phyloP scores from a whole-genome alignment of 2,329 filamentous ascomycete genomes.

The Colletotrichum higginsianum region DNA sequence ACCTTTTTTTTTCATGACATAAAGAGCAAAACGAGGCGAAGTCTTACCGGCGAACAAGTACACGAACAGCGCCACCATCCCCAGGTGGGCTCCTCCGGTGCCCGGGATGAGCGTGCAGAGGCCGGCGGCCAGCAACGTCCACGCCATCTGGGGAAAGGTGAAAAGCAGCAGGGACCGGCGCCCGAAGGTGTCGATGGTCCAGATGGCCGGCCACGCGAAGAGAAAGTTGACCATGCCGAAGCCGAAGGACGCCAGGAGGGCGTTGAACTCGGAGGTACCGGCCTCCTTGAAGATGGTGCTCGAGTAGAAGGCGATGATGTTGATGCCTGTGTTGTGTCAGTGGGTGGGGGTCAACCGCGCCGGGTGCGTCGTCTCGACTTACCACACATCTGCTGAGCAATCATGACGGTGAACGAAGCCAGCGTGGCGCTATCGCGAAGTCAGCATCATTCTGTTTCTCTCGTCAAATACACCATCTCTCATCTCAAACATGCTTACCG shows the following conservation, averaged over 20 bases:
- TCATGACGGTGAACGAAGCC: constrained; percentile 79
- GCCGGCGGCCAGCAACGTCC: constrained; percentile 66
- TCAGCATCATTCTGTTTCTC: neutral
- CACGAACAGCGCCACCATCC: constrained; percentile 73
- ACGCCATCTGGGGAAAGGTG: constrained; percentile 78
- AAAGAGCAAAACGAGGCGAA: neutral
- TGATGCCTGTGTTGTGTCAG: constrained; percentile 50
- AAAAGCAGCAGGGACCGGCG: constrained; percentile 74
- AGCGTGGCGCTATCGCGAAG: constrained; percentile 66
- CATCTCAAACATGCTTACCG: constrained; percentile 42
- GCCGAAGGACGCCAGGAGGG: constrained; percentile 69
- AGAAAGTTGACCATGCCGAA: constrained; percentile 72
- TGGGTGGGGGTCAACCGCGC: too few species aligned
- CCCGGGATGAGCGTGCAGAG: constrained; percentile 55
- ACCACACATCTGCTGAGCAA: constrained; percentile 74
- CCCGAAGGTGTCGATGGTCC: constrained; percentile 78
- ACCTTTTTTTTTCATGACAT: neutral
- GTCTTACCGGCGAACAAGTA: constrained; percentile 70
- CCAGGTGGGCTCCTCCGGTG: constrained; percentile 59
- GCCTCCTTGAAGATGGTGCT: constrained; percentile 62
- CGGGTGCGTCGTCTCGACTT: constrained; percentile 44
- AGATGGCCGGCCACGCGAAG: constrained; percentile 76
- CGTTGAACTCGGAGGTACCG: constrained; percentile 47
- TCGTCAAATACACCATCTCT: neutral
- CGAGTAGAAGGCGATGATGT: constrained; percentile 66